Percentiles rank a stretch among this genome's conserved stretches.
These are phyloP conservation scores for Shiraia bambusicola DNA, from an alignment of 2,329 filamentous ascomycete species.

Conservation along the genomic window DNA sequence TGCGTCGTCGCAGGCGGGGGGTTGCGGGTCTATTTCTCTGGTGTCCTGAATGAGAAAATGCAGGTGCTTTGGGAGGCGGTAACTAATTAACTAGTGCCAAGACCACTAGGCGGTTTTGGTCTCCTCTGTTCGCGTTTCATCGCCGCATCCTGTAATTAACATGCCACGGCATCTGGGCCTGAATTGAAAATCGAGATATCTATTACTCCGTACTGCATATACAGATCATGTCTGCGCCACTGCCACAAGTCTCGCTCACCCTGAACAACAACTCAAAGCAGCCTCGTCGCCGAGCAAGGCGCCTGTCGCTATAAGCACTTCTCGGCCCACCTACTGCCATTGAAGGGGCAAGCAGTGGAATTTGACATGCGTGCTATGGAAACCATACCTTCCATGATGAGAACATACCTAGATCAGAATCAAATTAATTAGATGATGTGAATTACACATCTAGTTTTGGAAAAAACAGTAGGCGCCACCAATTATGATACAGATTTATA, in stretches of 20 bases:
- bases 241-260: conserved; percentile 23
- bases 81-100: no score
- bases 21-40: conserved; percentile 19
- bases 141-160: conserved; percentile 3
- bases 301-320: conserved; percentile 70
- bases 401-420: no score
- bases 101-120: conserved; percentile 7
- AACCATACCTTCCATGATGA: conserved; percentile 14
- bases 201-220: background rate
- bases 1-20: conserved; percentile 17
- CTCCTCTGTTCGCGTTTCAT: conserved; percentile 13
- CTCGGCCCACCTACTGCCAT: conserved; percentile 97
- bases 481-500: conserved; percentile 35
- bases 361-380: conserved; percentile 98
- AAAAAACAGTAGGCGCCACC: conserved; percentile 15
- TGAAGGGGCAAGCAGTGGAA: conserved; percentile 79
- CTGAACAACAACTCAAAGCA: conserved; percentile 18
- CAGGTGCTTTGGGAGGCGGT: conserved; percentile 22
- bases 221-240: conserved; percentile 29
- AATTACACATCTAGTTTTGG: conserved; percentile 12
- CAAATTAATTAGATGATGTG: conserved; percentile 30
- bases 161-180: conserved; percentile 2
- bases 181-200: no score
- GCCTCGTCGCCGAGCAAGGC: conserved; percentile 39
- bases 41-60: conserved; percentile 28